Evolutionary conservation across 192 early-diverging fungal species (phyloP), one percentile per base, ranked within the genome.

Genomic region (Linnemannia elongata): DNA sequence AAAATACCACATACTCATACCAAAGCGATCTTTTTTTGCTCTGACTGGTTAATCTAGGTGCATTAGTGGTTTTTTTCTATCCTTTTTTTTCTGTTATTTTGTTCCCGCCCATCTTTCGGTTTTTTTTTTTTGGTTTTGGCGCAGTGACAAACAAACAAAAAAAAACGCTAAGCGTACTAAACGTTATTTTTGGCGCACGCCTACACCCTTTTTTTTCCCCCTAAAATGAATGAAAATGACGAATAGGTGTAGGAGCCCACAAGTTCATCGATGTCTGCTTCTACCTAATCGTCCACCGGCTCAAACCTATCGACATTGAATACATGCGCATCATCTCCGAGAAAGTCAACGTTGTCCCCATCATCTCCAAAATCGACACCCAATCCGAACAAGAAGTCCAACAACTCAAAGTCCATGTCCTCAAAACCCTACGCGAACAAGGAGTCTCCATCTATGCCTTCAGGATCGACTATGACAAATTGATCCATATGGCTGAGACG

Each of bases 301-400:
- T 94, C 18, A 95, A 95, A 74, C 89, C 92, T n/a, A 91, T 94
- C n/a, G 95, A 96, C 80, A 76, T 95, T 33, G 95, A 96, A 84
- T 96, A 92, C 76, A 92, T 96, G 89, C 88, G 93, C 35, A 66
- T 81, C 30, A 87, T 92, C 27, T 90, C 90, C 39, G 87, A 91
- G 45, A 88, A 95, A 63, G 83, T 89, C 52, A 92, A 91, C 72
- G 89, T 96, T 17, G 84, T 96, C 33, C 95, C 95, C 12, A 89
- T 96, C 33, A 93, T 96, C 60, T 71, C 79, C 42, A 96, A 96
- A 74, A 80, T 89, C 52, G 95, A 96, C 83, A 89, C 91, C 13
- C 79, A 93, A 52, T 77, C 83, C 3, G 77, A 79, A 27, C 73
- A 89, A 41, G 90, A 94, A 57, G 83, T 94, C 41, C 91, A 89